Base-by-base conservation (phyloP, 83 land plant species). In the Larix sibirica region DNA sequence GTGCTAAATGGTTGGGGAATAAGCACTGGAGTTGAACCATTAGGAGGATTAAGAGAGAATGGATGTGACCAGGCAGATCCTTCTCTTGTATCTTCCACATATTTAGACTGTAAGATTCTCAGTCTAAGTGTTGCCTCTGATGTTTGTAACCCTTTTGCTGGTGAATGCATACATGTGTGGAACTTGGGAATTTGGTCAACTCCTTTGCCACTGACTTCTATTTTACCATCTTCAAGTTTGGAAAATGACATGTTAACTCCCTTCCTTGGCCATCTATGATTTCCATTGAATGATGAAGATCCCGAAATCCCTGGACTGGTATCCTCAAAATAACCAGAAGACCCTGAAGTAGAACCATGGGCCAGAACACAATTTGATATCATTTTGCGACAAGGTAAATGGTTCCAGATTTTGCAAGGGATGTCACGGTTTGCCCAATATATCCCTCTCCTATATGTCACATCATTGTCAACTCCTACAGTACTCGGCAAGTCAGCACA, bases 31-130 rank as follows among this genome's bases (percentile, higher is more conserved):
- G 90, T 88, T 79, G 93, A 87, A 47, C 94, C 99, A 87, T 88
- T 92, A 54, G 95, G 89, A 23, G 95, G 90, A 42, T 92, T 92
- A 69, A 98, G 92, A 66, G 76, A 81, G 85, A 98, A 96, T 23
- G 99, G 92, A 42, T 79, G 86, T 63, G 99, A 98, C 99, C 99
- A 96, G 16, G 80, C 70, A 63, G 60, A 38, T 62, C 81, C 87
- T 3, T 62, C 78, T 50, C 79, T 80, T 36, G 59, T 54, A 33
- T 87, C 79, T 7, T 24, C 38, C 18, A 18, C 38, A 74, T 9
- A 36, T 73, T 65, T 73, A 24, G 90, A 56, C 0, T 65, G 81
- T 21, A 28, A 36, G 38, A 87, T 82, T 61, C 93, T 83, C 20
- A 90, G 50, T 79, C 90, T 86, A 66, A 97, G 89, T 81, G 87